These are phyloP conservation scores for Canavalia ensiformis DNA, from an alignment of 306 rosid genomes.

Conservation along the genomic window DNA sequence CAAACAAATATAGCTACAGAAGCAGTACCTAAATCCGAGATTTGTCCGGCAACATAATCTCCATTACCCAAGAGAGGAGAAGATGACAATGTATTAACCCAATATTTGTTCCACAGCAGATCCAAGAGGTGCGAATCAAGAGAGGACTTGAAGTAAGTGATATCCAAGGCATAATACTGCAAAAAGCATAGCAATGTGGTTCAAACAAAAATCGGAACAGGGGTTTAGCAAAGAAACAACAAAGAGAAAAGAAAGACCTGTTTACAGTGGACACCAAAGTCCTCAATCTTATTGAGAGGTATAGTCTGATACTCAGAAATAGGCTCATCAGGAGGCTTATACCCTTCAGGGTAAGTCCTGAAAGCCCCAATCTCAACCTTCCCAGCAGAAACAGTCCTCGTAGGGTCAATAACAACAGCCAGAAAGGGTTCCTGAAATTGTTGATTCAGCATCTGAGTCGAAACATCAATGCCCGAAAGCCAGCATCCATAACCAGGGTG, in stretches of 20 bases:
- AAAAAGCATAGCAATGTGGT: slow-evolving; percentile 45
- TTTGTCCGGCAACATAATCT: slow-evolving; percentile 96
- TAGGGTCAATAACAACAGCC: slow-evolving; percentile 96
- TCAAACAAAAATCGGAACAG: neutral
- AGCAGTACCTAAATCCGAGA: slow-evolving; percentile 87
- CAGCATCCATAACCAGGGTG: slow-evolving; percentile 99
- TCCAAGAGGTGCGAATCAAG: slow-evolving; percentile 96
- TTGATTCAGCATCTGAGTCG: slow-evolving; percentile 96
- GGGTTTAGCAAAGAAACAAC: neutral
- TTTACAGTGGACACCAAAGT: slow-evolving; percentile 98
- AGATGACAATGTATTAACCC: slow-evolving; percentile 95
- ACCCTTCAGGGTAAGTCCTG: slow-evolving; percentile 97
- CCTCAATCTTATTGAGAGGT: slow-evolving; percentile 95
- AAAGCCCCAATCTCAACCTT: slow-evolving; percentile 99
- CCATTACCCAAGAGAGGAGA: slow-evolving; percentile 95
- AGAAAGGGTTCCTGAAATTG: slow-evolving; percentile 93
- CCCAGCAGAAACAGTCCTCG: slow-evolving; percentile 94
- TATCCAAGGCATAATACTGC: slow-evolving; percentile 96
- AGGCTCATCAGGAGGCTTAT: slow-evolving; percentile 93
- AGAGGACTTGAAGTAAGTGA: slow-evolving; percentile 92
- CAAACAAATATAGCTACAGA: neutral
- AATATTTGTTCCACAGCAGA: slow-evolving; percentile 92
- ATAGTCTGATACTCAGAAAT: slow-evolving; percentile 96
- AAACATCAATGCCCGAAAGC: slow-evolving; percentile 97
- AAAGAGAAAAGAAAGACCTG: slow-evolving; percentile 63